These are phyloP conservation scores for Alternaria alternata DNA, from an alignment of 2,329 filamentous ascomycete species.

Conservation along the genomic window DNA sequence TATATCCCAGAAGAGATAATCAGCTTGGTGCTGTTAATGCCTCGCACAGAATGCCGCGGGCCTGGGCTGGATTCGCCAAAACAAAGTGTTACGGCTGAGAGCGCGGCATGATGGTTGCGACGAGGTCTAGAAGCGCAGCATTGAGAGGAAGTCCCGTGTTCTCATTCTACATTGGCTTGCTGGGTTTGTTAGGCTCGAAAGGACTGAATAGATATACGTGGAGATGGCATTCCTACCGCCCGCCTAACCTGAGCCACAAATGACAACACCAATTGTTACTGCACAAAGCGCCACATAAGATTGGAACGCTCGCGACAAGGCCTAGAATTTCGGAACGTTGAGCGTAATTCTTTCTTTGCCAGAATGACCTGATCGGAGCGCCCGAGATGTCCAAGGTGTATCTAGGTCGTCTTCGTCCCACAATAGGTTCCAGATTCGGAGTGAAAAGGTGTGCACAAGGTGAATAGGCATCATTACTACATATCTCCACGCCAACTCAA, in stretches of 20 bases:
- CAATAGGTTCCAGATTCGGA: neutral
- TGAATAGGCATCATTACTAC: neutral
- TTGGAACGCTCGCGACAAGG: neutral
- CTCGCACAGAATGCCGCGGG: neutral
- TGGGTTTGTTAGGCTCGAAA: too few relatives aligned
- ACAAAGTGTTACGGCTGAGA: slow-evolving; percentile 1
- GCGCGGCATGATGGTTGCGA: slow-evolving; percentile 1
- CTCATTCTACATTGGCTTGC: too few relatives aligned
- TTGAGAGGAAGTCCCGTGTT: too few relatives aligned
- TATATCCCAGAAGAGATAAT: neutral
- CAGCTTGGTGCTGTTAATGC: neutral
- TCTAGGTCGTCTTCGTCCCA: neutral
- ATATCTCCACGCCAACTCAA: too few relatives aligned
- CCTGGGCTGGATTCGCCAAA: neutral
- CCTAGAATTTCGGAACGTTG: slow-evolving; percentile 1
- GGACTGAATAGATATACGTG: too few relatives aligned
- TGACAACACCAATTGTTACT: too few relatives aligned
- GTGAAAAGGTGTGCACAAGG: neutral
- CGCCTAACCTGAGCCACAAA: too few relatives aligned
- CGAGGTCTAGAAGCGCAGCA: too few relatives aligned
- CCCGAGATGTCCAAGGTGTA: neutral
- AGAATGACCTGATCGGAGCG: neutral
- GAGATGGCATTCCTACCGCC: too few relatives aligned
- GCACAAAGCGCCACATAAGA: too few relatives aligned
- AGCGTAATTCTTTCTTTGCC: neutral